phyloP scores from a whole-genome alignment of 2,329 filamentous ascomycete genomes.

The Sporothrix mexicana region DNA sequence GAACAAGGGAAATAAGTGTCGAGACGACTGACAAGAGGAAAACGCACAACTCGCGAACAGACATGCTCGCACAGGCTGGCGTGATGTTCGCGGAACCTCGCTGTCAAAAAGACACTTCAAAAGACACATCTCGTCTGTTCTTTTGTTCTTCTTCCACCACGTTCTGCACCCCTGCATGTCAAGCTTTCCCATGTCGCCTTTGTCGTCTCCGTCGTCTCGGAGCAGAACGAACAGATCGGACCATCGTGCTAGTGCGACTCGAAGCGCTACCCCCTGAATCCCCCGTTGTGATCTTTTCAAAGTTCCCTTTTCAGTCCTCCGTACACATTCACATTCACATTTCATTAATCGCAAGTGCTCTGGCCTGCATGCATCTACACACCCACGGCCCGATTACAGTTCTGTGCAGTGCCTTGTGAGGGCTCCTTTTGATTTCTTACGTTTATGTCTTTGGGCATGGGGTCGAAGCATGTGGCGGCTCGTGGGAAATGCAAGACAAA shows the following conservation, averaged over 20 bases:
- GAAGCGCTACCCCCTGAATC: not conserved
- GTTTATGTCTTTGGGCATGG: too few relatives aligned
- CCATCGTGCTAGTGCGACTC: slow-evolving; percentile 1
- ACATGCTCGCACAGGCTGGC: not conserved
- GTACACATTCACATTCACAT: not conserved
- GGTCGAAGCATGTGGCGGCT: not conserved
- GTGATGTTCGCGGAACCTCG: not conserved
- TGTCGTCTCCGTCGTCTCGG: not conserved
- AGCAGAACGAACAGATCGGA: slow-evolving; percentile 4
- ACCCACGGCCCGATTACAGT: slow-evolving; percentile 10
- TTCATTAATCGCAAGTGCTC: not conserved
- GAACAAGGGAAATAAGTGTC: not conserved
- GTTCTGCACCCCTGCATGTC: not conserved
- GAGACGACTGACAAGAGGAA: not conserved
- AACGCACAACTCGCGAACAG: slow-evolving; percentile 1
- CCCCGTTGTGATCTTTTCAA: not conserved
- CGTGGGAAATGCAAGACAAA: slow-evolving; percentile 10
- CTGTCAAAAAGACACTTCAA: not conserved
- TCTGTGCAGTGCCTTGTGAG: not conserved
- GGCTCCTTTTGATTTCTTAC: too few relatives aligned
- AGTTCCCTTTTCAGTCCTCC: not conserved
- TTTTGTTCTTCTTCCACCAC: not conserved
- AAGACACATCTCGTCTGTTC: not conserved
- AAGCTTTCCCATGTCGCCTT: slow-evolving; percentile 3
- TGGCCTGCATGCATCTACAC: not conserved